Evolutionary conservation across 331 rosid species (phyloP).

Genomic region (Cydonia oblonga): DNA sequence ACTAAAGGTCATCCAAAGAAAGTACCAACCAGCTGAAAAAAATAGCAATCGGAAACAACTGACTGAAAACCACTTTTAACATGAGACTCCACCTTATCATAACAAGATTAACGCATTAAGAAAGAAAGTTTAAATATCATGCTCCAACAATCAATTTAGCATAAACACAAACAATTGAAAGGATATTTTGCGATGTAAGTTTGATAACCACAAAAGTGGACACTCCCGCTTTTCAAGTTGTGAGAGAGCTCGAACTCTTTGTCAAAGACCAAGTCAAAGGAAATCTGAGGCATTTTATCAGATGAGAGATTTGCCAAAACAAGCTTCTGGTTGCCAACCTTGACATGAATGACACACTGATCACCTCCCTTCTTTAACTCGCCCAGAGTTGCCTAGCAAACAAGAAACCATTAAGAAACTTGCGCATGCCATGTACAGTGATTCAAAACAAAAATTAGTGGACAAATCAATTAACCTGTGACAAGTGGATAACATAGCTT

Average conservation of each 20-base stretch:
- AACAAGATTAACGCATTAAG: background rate
- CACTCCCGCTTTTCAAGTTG: conserved; percentile 49
- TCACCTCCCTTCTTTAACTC: conserved; percentile 57
- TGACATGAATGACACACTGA: conserved; percentile 29
- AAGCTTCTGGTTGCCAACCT: conserved; percentile 45
- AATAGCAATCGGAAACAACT: background rate
- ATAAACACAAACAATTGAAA: background rate
- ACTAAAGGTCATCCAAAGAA: background rate
- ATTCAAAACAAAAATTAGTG: background rate
- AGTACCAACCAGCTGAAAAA: background rate
- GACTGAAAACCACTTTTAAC: background rate
- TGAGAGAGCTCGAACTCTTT: conserved; percentile 82
- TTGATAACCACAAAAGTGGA: conserved; percentile 62
- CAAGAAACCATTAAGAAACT: background rate
- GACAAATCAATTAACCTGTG: conserved; percentile 39
- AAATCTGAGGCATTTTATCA: conserved; percentile 55
- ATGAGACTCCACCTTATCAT: background rate
- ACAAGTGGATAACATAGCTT: conserved; percentile 39
- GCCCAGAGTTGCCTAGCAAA: conserved; percentile 54
- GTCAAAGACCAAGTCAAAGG: conserved; percentile 66
- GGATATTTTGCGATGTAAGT: conserved; percentile 44
- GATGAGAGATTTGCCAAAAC: conserved; percentile 58
- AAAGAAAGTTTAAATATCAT: background rate
- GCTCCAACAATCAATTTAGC: background rate
- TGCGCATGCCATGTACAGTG: background rate